Percentiles rank a stretch among this genome's conserved stretches.
phyloP scores from a whole-genome alignment of 768 basidiomycete genomes.

The Exidia glandulosa region DNA sequence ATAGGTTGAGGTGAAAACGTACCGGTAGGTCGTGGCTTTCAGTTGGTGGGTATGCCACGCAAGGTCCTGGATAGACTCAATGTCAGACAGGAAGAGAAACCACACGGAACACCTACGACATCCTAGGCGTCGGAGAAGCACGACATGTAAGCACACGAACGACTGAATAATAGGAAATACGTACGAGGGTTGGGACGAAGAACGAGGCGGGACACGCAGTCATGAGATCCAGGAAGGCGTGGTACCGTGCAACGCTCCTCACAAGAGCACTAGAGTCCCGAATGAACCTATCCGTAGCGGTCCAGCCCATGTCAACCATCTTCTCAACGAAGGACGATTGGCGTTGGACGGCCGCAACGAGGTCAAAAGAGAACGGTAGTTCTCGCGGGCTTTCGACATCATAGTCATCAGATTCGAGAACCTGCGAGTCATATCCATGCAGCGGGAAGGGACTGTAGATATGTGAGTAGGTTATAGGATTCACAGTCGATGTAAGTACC shows the following conservation, averaged over 20 bases:
- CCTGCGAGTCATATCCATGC: not conserved
- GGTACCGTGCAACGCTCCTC: constrained; percentile 8
- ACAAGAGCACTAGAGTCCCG: constrained; percentile 1
- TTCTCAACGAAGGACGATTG: constrained; percentile 8
- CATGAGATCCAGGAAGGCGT: constrained; percentile 12
- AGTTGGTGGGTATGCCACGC: constrained; percentile 13
- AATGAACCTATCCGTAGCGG: constrained; percentile 1
- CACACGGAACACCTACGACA: not conserved
- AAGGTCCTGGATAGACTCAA: constrained; percentile 4
- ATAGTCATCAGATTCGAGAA: not conserved
- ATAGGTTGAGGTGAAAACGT: not conserved
- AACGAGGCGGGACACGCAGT: constrained; percentile 3
- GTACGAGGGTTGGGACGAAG: constrained; percentile 9
- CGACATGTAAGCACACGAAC: not conserved
- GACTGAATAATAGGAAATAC: not conserved
- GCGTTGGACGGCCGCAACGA: constrained; percentile 7
- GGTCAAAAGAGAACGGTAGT: constrained; percentile 1
- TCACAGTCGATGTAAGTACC: not conserved
- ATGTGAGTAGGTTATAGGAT: not conserved
- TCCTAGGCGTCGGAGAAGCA: not conserved
- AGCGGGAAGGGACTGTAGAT: not conserved
- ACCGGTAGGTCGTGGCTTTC: constrained; percentile 6
- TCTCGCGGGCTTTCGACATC: not conserved
- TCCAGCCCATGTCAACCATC: constrained; percentile 8
- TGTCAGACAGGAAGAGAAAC: not conserved